phyloP scores from a whole-genome alignment of 2,329 filamentous ascomycete species.

The Claviceps fusiformis region DNA sequence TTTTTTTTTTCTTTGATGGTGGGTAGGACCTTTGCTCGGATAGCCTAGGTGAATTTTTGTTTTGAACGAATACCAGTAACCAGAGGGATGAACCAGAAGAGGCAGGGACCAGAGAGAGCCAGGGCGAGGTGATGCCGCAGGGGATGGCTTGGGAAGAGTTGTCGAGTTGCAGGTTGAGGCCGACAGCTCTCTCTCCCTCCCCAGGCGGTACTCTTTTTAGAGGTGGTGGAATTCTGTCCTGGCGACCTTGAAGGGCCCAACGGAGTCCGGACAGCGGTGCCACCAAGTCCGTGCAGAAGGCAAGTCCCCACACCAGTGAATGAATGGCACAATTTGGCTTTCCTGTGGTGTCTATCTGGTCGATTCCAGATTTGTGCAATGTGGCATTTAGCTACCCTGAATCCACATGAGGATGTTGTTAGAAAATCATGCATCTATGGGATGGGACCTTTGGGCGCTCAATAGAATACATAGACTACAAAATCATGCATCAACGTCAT shows the following conservation, averaged over 20 bases:
- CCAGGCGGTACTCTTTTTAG: not conserved
- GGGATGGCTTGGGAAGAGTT: conserved; percentile 12
- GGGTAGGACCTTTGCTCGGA: conserved; percentile 27
- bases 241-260: conserved; percentile 8
- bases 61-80: conserved; percentile 22
- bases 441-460: too few relatives aligned
- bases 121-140: conserved; percentile 11
- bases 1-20: conserved; percentile 9
- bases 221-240: conserved; percentile 7
- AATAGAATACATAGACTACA: too few relatives aligned
- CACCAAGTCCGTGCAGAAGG: not conserved
- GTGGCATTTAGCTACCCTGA: not conserved
- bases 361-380: not conserved
- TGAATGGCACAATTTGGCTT: not conserved
- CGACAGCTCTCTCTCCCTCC: conserved; percentile 17
- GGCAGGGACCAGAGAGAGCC: conserved; percentile 17
- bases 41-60: conserved; percentile 13
- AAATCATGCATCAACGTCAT: too few relatives aligned
- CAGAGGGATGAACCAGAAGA: conserved; percentile 27
- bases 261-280: not conserved
- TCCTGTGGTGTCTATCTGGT: not conserved
- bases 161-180: conserved; percentile 19
- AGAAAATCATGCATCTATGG: too few relatives aligned
- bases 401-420: not conserved
- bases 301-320: not conserved